A percentile compares a stretch with the other conserved stretches of the same genome.
phyloP scores from a whole-genome alignment of 768 basidiomycete species.

The Butyriboletus loyo region DNA sequence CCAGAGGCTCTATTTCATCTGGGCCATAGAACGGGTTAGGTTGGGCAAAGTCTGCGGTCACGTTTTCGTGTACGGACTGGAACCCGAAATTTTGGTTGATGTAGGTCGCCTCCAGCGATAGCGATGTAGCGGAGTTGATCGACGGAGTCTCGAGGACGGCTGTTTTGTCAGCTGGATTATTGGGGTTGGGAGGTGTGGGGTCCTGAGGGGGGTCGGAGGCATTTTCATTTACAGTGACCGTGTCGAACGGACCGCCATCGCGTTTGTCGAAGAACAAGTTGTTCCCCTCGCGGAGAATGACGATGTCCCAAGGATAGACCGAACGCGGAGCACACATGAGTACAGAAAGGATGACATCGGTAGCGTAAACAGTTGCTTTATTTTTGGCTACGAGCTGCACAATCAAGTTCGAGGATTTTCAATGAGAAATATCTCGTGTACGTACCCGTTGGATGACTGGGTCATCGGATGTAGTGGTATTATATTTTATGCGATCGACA shows the following conservation, averaged over 20 bases:
- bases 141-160: constrained; percentile 66
- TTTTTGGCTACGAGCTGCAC: constrained; percentile 75
- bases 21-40: constrained; percentile 95
- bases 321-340: constrained; percentile 96
- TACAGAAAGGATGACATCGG: constrained; percentile 91
- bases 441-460: constrained; percentile 89
- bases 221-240: constrained; percentile 98
- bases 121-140: constrained; percentile 90
- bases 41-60: constrained; percentile 70
- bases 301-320: constrained; percentile 98
- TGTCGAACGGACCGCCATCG: constrained; percentile 95
- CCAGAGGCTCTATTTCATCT: constrained; percentile 92
- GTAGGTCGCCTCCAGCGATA: constrained; percentile 96
- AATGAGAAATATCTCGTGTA: background rate
- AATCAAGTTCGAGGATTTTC: constrained; percentile 5
- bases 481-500: constrained; percentile 94
- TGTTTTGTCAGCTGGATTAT: constrained; percentile 67
- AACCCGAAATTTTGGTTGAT: constrained; percentile 99
- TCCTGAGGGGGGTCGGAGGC: constrained; percentile 92
- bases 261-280: constrained; percentile 97
- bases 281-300: constrained; percentile 90
- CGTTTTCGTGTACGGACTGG: constrained; percentile 83
- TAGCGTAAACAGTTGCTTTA: constrained; percentile 86
- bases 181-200: constrained; percentile 71
- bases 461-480: constrained; percentile 96